Evolutionary conservation across 2,329 filamentous ascomycete species (phyloP).

Genomic region (Calonectria crousiana): DNA sequence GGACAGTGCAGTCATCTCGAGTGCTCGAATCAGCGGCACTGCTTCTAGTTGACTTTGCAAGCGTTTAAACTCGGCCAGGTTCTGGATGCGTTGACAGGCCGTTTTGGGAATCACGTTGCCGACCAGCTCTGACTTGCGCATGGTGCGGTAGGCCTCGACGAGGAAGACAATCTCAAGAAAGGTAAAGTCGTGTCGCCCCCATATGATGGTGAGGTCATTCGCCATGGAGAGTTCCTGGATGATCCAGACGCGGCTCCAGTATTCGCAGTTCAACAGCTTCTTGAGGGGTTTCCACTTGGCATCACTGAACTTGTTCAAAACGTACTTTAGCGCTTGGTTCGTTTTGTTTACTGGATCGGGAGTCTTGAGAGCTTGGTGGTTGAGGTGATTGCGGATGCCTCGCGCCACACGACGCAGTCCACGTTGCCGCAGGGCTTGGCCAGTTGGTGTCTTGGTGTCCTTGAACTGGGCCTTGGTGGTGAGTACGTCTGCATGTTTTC

Average conservation of each 20-base stretch:
- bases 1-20: background rate
- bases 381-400: background rate
- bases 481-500: background rate
- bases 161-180: background rate
- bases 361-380: background rate
- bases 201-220: background rate
- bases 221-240: background rate
- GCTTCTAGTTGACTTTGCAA: background rate
- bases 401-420: background rate
- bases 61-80: background rate
- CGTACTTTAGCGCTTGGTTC: background rate
- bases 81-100: background rate
- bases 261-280: background rate
- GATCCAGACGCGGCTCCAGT: background rate
- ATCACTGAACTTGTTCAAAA: background rate
- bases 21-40: background rate
- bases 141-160: background rate
- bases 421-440: background rate
- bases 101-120: background rate
- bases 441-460: background rate
- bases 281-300: background rate
- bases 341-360: background rate
- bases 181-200: background rate
- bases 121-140: background rate
- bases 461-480: background rate